Conservation (phyloP, 1,139 yeast species). For the Scheffersomyces segobiensis region DNA sequence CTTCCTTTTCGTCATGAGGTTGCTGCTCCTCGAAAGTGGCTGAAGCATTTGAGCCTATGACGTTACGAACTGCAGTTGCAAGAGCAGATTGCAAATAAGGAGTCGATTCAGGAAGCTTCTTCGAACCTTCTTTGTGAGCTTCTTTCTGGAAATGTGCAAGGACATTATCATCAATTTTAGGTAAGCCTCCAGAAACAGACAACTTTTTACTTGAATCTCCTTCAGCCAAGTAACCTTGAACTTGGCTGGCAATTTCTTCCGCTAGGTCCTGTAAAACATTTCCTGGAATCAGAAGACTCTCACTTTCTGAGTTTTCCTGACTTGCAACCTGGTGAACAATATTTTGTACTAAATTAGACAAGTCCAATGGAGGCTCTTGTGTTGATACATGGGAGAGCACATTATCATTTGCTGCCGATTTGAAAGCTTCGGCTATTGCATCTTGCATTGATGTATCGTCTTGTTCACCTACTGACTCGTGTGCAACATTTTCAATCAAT, state of each 20-base stretch:
- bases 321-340: constrained; percentile 20
- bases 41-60: constrained; percentile 12
- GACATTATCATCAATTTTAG: constrained; percentile 40
- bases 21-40: neutral
- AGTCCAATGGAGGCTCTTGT: constrained; percentile 11
- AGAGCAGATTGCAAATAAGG: constrained; percentile 22
- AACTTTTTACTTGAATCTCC: constrained; percentile 7
- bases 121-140: constrained; percentile 27
- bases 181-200: constrained; percentile 22
- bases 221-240: constrained; percentile 26
- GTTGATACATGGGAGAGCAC: neutral
- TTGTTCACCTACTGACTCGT: constrained; percentile 3
- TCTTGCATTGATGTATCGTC: constrained; percentile 23
- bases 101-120: neutral
- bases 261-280: constrained; percentile 35
- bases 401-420: constrained; percentile 18
- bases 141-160: constrained; percentile 41
- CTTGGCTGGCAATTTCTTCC: constrained; percentile 34
- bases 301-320: constrained; percentile 8
- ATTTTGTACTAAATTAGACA: constrained; percentile 23
- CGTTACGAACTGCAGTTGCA: constrained; percentile 27
- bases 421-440: constrained; percentile 38
- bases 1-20: constrained; percentile 30
- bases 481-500: constrained; percentile 5
- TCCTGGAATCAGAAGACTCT: constrained; percentile 15